Evolutionary conservation across 2,329 filamentous ascomycete genomes (phyloP), one percentile per base, ranked within the genome.

Genomic region (Colletotrichum somersetense): DNA sequence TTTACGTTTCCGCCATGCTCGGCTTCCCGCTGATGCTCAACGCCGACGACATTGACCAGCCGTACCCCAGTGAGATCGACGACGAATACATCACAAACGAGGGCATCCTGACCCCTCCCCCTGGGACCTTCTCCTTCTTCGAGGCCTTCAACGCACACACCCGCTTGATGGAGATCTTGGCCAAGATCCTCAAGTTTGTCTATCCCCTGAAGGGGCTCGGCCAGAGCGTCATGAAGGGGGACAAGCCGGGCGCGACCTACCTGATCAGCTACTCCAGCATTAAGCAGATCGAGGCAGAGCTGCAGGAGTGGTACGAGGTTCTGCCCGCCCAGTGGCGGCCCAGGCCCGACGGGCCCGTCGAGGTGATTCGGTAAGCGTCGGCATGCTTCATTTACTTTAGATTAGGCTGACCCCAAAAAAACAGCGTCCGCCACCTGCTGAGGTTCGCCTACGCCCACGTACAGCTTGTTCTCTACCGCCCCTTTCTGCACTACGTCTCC

Each of bases 401-500:
- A 30, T 4, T 8, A 42, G n/a, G 48, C 67, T 70, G 66, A 70
- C 44, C 42, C 30, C 3, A 4, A 30, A 12, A 46, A 14, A 33
- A 57, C 64, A 89, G 88, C 12, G 86, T 90, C n/a, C 93, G 94
- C 72, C 93, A 95, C 74, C 84, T 95, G 33, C 84, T 96, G 26
- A 88, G 93, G 46, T 91, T 96, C 80, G 89, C 91, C n/a, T 96
- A 93, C 78, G 92, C 92, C 2, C 93, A 96, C 77, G 92, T 95
- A 6, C 93, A 96, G 78, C 91, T 96, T 80, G 90, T 96, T 77
- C 83, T 96, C 2, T 96, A 96, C 77, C 87, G 94, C 23, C 94
- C 94, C 0, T 96, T 96, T 79, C 83, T 96, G 16, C 94, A 96
- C 79, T 96, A 96, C 75, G 91, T 94, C 20, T 94, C 93, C 10